phyloP scores from a whole-genome alignment of 1,284 basidiomycete genomes.

The Moesziomyces parantarcticus region DNA sequence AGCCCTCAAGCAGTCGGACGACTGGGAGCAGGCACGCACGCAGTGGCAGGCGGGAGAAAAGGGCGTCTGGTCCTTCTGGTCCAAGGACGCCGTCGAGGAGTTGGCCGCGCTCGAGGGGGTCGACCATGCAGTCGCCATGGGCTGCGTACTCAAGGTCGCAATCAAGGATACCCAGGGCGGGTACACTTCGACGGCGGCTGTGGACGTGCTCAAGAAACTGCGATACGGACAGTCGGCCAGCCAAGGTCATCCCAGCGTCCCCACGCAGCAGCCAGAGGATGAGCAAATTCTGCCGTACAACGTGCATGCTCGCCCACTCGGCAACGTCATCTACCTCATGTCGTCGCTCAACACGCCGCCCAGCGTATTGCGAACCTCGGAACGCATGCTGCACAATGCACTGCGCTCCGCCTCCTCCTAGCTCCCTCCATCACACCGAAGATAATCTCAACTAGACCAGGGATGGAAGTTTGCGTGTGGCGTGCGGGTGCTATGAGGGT shows the following conservation, averaged over 20 bases:
- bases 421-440: too few species aligned
- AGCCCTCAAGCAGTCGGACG: constrained; percentile 70
- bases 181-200: constrained; percentile 56
- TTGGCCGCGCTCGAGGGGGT: constrained; percentile 76
- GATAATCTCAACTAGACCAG: too few species aligned
- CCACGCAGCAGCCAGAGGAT: constrained; percentile 3
- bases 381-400: constrained; percentile 22
- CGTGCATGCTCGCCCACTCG: constrained; percentile 88
- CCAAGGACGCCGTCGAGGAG: constrained; percentile 76
- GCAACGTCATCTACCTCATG: constrained; percentile 94
- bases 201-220: constrained; percentile 44
- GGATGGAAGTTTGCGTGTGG: too few species aligned
- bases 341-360: constrained; percentile 81
- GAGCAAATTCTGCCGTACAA: constrained; percentile 71
- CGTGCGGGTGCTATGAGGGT: not conserved
- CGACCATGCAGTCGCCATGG: constrained; percentile 84
- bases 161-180: constrained; percentile 73
- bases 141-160: constrained; percentile 86
- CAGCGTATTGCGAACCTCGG: constrained; percentile 60
- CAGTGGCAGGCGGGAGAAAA: constrained; percentile 69
- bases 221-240: constrained; percentile 14
- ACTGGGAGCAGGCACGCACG: constrained; percentile 73
- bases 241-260: constrained; percentile 42
- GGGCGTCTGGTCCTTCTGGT: constrained; percentile 88
- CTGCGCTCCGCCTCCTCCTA: constrained; percentile 11